A percentile compares a stretch with the other conserved stretches of the same genome.
Conservation (phyloP, 208 protist genomes). For the Crithidia mellificae region DNA sequence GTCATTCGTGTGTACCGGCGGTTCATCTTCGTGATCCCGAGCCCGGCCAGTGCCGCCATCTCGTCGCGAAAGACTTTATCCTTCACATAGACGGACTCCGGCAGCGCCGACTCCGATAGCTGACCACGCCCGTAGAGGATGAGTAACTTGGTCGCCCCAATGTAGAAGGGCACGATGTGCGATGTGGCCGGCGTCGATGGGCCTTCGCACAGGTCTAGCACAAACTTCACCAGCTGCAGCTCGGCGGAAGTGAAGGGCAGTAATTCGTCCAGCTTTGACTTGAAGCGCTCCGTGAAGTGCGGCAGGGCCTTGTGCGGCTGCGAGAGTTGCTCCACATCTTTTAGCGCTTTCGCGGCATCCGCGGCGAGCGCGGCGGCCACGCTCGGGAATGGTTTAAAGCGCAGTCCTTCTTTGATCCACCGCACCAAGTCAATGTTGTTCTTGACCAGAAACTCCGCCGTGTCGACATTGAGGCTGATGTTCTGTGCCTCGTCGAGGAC, state of each 20-base stretch:
- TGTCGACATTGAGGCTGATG: conserved; percentile 47
- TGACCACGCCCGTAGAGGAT: conserved; percentile 25
- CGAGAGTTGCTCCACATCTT: not conserved
- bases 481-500: conserved; percentile 6
- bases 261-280: conserved; percentile 13
- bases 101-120: conserved; percentile 11
- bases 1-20: conserved; percentile 5
- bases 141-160: not conserved
- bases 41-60: conserved; percentile 25
- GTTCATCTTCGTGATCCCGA: conserved; percentile 24
- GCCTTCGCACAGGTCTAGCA: conserved; percentile 12
- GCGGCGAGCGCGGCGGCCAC: conserved; percentile 23
- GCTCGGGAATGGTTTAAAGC: conserved; percentile 35
- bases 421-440: conserved; percentile 67
- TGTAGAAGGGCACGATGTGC: conserved; percentile 9
- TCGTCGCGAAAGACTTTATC: conserved; percentile 18
- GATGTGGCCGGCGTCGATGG: not conserved
- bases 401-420: conserved; percentile 60
- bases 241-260: conserved; percentile 20
- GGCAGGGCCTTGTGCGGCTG: conserved; percentile 22
- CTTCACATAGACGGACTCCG: conserved; percentile 6
- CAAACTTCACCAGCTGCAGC: conserved; percentile 29
- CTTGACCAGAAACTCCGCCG: conserved; percentile 57
- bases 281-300: conserved; percentile 18
- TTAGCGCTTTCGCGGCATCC: not conserved